These are phyloP conservation scores for Boletus fagicola DNA, from an alignment of 768 basidiomycete genomes.

Conservation along the genomic window DNA sequence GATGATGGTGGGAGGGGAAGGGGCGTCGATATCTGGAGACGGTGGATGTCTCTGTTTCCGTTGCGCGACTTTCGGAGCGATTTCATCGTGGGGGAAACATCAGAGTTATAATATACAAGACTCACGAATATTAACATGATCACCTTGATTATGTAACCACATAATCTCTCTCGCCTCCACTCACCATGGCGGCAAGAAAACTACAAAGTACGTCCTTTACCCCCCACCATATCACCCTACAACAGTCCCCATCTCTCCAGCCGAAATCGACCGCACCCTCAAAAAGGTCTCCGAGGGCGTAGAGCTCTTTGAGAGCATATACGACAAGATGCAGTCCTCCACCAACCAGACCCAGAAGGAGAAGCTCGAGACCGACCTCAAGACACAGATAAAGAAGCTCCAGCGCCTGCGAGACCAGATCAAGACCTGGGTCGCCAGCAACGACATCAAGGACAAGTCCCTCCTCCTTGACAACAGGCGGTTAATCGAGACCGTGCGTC, in stretches of 20 bases:
- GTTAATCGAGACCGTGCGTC: constrained; percentile 92
- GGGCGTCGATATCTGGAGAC: constrained; percentile 70
- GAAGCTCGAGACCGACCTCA: constrained; percentile 92
- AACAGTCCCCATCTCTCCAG: constrained; percentile 42
- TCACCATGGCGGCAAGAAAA: constrained; percentile 83
- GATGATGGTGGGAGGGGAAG: constrained; percentile 47
- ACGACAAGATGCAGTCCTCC: constrained; percentile 96
- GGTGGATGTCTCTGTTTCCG: constrained; percentile 50
- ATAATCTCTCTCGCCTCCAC: background rate
- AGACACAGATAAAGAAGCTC: constrained; percentile 98
- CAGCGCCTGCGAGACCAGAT: constrained; percentile 84
- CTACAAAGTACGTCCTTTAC: constrained; percentile 63
- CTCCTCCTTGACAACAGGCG: constrained; percentile 88
- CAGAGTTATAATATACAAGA: too few species aligned
- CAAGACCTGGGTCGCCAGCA: constrained; percentile 95
- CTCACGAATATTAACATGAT: too few species aligned
- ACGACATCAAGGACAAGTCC: constrained; percentile 99
- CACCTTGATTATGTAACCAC: constrained; percentile 24
- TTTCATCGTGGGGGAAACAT: constrained; percentile 56
- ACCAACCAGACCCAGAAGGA: constrained; percentile 98
- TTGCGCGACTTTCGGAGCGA: constrained; percentile 73
- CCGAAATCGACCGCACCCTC: constrained; percentile 97
- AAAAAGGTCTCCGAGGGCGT: constrained; percentile 97
- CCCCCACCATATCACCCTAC: background rate
- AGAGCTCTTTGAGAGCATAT: constrained; percentile 91